Conservation (phyloP, 2,329 filamentous ascomycete genomes). For the Calonectria pteridis region DNA sequence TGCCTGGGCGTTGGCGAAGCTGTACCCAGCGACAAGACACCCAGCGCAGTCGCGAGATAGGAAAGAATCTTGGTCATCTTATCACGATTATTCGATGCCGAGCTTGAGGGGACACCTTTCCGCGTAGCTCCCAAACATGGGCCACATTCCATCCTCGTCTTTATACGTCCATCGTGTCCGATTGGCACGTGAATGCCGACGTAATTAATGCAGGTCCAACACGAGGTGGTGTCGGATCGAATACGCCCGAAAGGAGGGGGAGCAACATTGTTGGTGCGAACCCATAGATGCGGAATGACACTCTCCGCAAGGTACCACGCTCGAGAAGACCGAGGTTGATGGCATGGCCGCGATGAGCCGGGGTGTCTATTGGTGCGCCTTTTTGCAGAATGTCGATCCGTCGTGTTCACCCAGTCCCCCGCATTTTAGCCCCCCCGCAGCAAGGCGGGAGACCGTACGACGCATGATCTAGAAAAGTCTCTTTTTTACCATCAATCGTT, state of each 20-base stretch:
- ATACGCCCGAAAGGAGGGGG: constrained; percentile 13
- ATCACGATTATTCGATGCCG: background rate
- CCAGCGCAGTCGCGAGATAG: background rate
- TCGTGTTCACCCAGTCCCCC: background rate
- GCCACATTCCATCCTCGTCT: background rate
- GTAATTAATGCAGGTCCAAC: background rate
- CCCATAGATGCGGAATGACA: constrained; percentile 12
- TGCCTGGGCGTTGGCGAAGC: constrained; percentile 12
- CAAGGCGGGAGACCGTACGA: constrained; percentile 1
- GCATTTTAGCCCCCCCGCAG: background rate
- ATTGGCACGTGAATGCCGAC: background rate
- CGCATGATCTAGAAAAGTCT: constrained; percentile 6
- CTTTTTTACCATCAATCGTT: background rate
- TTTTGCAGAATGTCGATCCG: constrained; percentile 6
- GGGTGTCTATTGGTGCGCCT: constrained; percentile 23
- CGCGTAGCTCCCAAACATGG: no score
- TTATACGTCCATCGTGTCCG: background rate
- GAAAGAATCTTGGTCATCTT: constrained; percentile 13
- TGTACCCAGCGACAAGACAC: background rate
- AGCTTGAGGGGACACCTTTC: background rate
- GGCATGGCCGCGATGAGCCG: background rate
- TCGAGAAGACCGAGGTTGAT: constrained; percentile 10
- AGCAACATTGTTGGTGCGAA: background rate
- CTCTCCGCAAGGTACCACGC: constrained; percentile 9
- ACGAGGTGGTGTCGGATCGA: constrained; percentile 8